phyloP scores from a whole-genome alignment of 768 basidiomycete species.

The Daedaleopsis sinensis region DNA sequence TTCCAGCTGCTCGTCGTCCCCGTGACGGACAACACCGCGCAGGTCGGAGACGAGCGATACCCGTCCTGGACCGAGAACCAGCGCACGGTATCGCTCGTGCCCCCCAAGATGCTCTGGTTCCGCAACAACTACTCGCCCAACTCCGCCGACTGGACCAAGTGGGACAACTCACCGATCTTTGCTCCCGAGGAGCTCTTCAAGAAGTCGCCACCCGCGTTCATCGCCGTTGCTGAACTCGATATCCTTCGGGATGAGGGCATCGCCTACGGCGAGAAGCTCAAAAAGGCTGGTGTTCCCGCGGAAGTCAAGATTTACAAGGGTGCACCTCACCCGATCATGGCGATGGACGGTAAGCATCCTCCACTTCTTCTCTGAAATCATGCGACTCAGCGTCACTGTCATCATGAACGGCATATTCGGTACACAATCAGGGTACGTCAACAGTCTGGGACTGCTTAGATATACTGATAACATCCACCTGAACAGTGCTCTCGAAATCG shows the following conservation, averaged over 20 bases:
- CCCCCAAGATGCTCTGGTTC: constrained; percentile 77
- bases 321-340: constrained; percentile 74
- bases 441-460: neutral
- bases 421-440: constrained; percentile 18
- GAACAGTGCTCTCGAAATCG: constrained; percentile 35
- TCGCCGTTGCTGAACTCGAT: constrained; percentile 67
- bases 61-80: constrained; percentile 60
- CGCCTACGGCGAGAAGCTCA: constrained; percentile 61
- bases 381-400: neutral
- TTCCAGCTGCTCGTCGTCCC: constrained; percentile 74
- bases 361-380: neutral
- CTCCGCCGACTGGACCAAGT: constrained; percentile 57
- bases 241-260: constrained; percentile 69
- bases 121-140: constrained; percentile 68
- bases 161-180: constrained; percentile 74
- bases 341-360: constrained; percentile 63
- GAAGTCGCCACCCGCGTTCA: constrained; percentile 59
- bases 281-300: constrained; percentile 51
- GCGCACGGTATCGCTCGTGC: constrained; percentile 60
- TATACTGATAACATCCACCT: neutral
- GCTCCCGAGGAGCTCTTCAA: constrained; percentile 58
- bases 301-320: constrained; percentile 60
- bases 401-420: neutral
- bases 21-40: constrained; percentile 72
- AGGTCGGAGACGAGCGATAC: constrained; percentile 38